These are phyloP conservation scores for Mallotus japonicus DNA, from an alignment of 441 rosid genomes.

Conservation along the genomic window DNA sequence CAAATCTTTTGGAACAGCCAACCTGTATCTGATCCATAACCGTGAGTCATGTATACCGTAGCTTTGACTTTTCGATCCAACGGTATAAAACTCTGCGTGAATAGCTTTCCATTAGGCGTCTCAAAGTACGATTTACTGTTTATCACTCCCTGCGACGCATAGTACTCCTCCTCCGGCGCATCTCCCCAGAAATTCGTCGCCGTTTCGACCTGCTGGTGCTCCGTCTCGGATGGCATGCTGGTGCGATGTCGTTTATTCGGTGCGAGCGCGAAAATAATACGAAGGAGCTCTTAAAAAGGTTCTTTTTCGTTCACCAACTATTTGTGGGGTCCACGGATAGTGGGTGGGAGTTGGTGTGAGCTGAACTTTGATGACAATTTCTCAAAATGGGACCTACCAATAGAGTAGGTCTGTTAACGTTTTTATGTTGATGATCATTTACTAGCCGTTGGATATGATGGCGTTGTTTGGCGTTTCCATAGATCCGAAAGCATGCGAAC, in stretches of 20 bases:
- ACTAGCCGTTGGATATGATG: too few relatives aligned
- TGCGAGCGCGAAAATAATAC: neutral
- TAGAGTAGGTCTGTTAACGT: too few relatives aligned
- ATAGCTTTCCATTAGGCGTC: constrained; percentile 73
- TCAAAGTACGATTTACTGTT: constrained; percentile 73
- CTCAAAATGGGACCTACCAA: too few relatives aligned
- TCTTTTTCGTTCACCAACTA: constrained; percentile 4
- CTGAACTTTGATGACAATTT: too few relatives aligned
- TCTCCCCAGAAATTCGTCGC: constrained; percentile 77
- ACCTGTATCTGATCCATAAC: constrained; percentile 86
- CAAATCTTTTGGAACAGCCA: constrained; percentile 92
- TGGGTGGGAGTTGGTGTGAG: too few relatives aligned
- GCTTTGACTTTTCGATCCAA: constrained; percentile 64
- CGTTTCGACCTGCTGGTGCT: constrained; percentile 24
- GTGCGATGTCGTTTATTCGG: constrained; percentile 23
- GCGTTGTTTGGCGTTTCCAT: too few relatives aligned
- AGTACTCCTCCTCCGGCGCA: constrained; percentile 83
- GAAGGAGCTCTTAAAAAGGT: neutral
- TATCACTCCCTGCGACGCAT: constrained; percentile 71
- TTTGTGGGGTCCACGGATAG: neutral
- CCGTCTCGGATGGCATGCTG: constrained; percentile 42
- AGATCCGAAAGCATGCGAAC: too few relatives aligned
- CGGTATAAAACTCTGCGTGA: constrained; percentile 76
- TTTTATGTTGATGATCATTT: too few relatives aligned
- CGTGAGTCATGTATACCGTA: constrained; percentile 76